Base-by-base conservation (phyloP, 257 asterid species). In the Capsicum rhomboideum region DNA sequence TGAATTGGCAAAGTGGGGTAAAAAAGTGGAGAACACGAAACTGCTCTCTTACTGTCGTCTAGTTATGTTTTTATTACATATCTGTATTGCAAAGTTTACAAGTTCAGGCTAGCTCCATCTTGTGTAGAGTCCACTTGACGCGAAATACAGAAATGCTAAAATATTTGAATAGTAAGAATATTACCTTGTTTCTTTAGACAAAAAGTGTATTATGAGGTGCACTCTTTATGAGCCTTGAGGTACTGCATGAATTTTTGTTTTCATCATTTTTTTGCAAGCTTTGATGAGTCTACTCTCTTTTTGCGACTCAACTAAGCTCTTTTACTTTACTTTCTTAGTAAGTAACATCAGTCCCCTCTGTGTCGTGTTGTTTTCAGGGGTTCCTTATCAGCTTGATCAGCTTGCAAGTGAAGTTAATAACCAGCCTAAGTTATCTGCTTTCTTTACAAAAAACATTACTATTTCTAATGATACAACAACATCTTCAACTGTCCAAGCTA, bases 361-460 rank as follows among this genome's bases (percentile, higher is more conserved):
- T 31, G 75, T 31, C 17, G 10, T 68, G 83, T 87, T 84, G 64
- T 78, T 84, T 86, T 59, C 85, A 94, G 98, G 99, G 99, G 85
- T 86, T 42, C 97, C 96, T 71, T 96, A 93, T 89, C 98, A 94
- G 91, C 99, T 95, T 66, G 93, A 94, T 88, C 97, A 93, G 91
- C 89, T 97, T 78, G 93, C 91, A 49, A 85, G 89, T 63, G 96
- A 91, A 87, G 89, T 80, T 56, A 77, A 54, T 84, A 90, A 93
- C 88, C 99, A 97, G 86, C 93, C 97, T 83, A 97, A 92, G 80
- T 55, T 96, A 82, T 92, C 95, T 63, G 86, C 97, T 69, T 97
- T 94, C 88, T 96, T 97, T 86, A 84, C 91, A 77, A 87, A 83
- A 37, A 90, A 88, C 87, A 90, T 68, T 81, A 54, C 56, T 64